Evolutionary conservation across 2,329 filamentous ascomycete genomes (phyloP), one percentile per base, ranked within the genome.

Genomic region (Cladosporium sphaerospermum): DNA sequence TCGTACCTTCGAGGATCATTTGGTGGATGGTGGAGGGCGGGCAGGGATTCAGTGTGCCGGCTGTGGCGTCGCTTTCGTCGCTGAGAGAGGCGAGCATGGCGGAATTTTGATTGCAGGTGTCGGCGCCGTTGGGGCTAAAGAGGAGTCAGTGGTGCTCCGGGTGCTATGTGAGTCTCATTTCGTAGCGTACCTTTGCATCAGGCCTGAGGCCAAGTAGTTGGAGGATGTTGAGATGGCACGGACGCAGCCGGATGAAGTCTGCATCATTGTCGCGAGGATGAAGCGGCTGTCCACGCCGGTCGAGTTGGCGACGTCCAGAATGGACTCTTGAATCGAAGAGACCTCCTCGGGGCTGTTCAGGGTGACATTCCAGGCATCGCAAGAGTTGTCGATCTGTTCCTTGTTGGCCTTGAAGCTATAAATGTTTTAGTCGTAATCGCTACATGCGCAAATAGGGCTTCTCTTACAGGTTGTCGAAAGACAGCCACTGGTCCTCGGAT

Each of bases 161-260:
- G 7, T 28, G 23, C 3, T 28, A 28, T 28, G 23, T 28, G 23
- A 28, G 7, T 28, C 23, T 28, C 23, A 28, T 5, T 28, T 28
- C 50, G 72, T 71, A 42, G 70, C 61, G 59, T 73, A 73, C 19
- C 61, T 64, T 61, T 78, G 75, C 70, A 77, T 74, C 32, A 77
- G 61, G 4, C 75, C 75, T 0, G 75, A 74, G 61, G 77, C 77
- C 45, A 60, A 58, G 58, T 71, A 67, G 46, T 65, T 65, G 57
- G 72, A 71, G 56, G 67, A 62, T 1, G 75, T 74, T 0, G 73
- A 75, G 2, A 67, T 69, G 34, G 67, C 75, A 45, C 73, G 71
- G 2, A 75, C 73, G 57, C 74, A 77, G 53, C 75, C 75, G 51
- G 71, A 71, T 49, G 66, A 70, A 58, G 77, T 73, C 58, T 77